Percentiles rank a stretch among this genome's conserved stretches.
phyloP scores from a whole-genome alignment of 2,329 filamentous ascomycete species.

The Beauveria rudraprayagi region DNA sequence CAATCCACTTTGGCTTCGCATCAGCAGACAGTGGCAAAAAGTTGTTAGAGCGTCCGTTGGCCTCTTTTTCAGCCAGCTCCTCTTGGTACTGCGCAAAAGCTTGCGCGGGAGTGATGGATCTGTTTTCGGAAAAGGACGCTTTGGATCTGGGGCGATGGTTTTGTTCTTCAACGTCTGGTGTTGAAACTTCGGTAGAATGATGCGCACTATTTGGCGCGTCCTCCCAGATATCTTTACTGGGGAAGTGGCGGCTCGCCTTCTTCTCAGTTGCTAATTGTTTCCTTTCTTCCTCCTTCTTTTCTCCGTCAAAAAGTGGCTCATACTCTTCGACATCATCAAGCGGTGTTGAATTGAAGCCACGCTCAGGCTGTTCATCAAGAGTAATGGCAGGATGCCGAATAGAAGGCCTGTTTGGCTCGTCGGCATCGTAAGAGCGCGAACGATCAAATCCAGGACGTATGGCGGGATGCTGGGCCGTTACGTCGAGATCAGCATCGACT shows the following conservation, averaged over 20 bases:
- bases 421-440: conserved; percentile 36
- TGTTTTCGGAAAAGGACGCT: conserved; percentile 22
- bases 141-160: conserved; percentile 25
- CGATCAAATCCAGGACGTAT: conserved; percentile 51
- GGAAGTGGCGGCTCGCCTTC: conserved; percentile 64
- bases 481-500: conserved; percentile 62
- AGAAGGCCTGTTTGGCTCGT: conserved; percentile 53
- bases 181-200: conserved; percentile 72
- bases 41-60: conserved; percentile 21
- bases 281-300: conserved; percentile 45
- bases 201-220: conserved; percentile 83
- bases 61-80: conserved; percentile 26
- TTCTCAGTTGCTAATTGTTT: conserved; percentile 34
- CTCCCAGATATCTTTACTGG: conserved; percentile 95
- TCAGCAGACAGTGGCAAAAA: conserved; percentile 21
- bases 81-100: conserved; percentile 60
- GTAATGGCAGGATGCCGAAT: conserved; percentile 54
- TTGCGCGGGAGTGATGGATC: conserved; percentile 50
- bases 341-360: conserved; percentile 55
- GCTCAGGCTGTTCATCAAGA: conserved; percentile 46
- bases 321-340: conserved; percentile 89
- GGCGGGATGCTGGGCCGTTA: conserved; percentile 67
- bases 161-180: conserved; percentile 50
- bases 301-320: conserved; percentile 86
- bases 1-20: conserved; percentile 35